These are phyloP conservation scores for Phytophthora chlamydospora DNA, from an alignment of 352 stramenopile genomes.

Conservation along the genomic window DNA sequence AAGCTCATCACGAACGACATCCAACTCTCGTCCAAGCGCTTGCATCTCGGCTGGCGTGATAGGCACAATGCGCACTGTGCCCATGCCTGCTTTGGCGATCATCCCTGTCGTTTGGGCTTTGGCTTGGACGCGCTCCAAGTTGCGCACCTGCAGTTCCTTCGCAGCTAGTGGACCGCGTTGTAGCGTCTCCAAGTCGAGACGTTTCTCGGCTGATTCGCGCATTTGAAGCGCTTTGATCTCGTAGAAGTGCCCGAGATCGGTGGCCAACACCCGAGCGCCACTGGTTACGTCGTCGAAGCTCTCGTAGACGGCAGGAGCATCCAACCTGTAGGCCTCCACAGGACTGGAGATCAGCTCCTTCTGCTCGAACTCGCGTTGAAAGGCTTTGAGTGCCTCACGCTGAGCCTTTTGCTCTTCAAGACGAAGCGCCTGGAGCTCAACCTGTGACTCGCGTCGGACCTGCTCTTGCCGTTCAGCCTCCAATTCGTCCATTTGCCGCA, in stretches of 20 bases:
- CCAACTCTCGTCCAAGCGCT: slow-evolving; percentile 43
- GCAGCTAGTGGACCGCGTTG: slow-evolving; percentile 27
- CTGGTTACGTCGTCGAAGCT: slow-evolving; percentile 43
- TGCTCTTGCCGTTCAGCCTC: slow-evolving; percentile 56
- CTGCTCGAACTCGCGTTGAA: slow-evolving; percentile 70
- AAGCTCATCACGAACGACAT: slow-evolving; percentile 53
- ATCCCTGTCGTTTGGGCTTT: slow-evolving; percentile 74
- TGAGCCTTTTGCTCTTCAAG: slow-evolving; percentile 53
- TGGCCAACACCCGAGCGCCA: slow-evolving; percentile 45
- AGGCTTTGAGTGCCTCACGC: slow-evolving; percentile 60
- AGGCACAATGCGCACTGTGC: slow-evolving; percentile 70
- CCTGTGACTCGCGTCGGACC: slow-evolving; percentile 45
- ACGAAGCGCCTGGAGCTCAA: slow-evolving; percentile 54
- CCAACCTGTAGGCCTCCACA: slow-evolving; percentile 62
- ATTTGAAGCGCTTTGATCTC: slow-evolving; percentile 61
- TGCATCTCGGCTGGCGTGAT: slow-evolving; percentile 56
- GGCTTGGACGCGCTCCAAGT: slow-evolving; percentile 63
- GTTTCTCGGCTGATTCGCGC: slow-evolving; percentile 44
- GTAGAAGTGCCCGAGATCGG: slow-evolving; percentile 66
- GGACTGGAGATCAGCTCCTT: slow-evolving; percentile 66
- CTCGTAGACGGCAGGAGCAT: slow-evolving; percentile 42
- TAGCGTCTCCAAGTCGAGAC: slow-evolving; percentile 39
- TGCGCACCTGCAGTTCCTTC: slow-evolving; percentile 56
- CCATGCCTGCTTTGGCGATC: slow-evolving; percentile 72
- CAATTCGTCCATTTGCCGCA: slow-evolving; percentile 52